These are phyloP conservation scores for Boletus semigastroideus DNA, from an alignment of 1,284 basidiomycete genomes.

Conservation along the genomic window DNA sequence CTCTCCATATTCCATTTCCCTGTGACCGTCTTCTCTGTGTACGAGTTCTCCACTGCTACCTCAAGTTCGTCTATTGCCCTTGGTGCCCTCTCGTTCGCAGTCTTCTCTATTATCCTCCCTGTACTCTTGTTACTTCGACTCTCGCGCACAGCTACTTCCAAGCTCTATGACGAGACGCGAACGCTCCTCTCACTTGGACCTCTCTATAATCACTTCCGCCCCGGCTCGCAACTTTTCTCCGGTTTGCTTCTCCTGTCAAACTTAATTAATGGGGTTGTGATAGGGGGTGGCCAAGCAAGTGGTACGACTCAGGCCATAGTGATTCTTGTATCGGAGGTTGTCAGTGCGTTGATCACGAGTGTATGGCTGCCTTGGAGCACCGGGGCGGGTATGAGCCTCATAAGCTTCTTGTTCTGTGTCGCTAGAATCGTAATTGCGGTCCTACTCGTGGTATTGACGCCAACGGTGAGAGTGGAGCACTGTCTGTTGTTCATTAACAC, in stretches of 20 bases:
- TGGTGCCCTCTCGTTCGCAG: conserved; percentile 72
- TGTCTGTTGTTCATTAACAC: not conserved
- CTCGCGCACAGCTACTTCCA: conserved; percentile 77
- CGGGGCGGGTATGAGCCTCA: conserved; percentile 93
- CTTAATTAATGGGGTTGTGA: conserved; percentile 76
- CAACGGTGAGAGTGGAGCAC: conserved; percentile 61
- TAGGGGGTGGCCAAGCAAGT: conserved; percentile 87
- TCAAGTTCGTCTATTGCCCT: conserved; percentile 58
- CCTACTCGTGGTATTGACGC: conserved; percentile 84
- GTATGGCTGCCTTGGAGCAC: conserved; percentile 96
- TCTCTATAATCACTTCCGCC: conserved; percentile 94
- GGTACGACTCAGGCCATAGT: conserved; percentile 92
- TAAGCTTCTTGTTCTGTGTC: conserved; percentile 90
- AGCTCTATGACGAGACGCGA: conserved; percentile 92
- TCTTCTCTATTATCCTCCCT: conserved; percentile 81
- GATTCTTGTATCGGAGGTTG: conserved; percentile 83
- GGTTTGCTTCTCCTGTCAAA: conserved; percentile 80
- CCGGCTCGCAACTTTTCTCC: conserved; percentile 89
- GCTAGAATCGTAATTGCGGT: conserved; percentile 88
- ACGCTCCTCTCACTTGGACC: conserved; percentile 90
- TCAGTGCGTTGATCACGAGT: conserved; percentile 80
- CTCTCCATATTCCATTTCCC: conserved; percentile 93
- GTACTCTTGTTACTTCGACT: conserved; percentile 74
- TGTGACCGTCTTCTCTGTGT: conserved; percentile 88
- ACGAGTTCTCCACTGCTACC: conserved; percentile 40